Conservation (phyloP, 768 basidiomycete species). For the Trametes gibbosa region DNA sequence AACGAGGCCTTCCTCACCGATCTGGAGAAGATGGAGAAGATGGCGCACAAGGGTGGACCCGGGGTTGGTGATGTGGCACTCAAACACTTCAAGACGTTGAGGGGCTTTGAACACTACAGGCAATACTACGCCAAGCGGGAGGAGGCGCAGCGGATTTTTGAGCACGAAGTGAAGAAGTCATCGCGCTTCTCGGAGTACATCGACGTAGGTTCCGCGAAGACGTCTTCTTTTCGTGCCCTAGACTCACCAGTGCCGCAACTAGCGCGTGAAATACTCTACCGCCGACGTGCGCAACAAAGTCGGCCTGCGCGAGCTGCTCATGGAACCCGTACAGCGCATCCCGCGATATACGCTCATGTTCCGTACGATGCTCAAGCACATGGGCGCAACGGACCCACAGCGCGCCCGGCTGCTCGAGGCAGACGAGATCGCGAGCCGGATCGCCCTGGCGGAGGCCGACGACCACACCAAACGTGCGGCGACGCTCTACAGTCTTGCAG, state of each 20-base stretch:
- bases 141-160: constrained; percentile 87
- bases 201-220: constrained; percentile 55
- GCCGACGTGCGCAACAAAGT: constrained; percentile 75
- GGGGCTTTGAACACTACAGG: constrained; percentile 88
- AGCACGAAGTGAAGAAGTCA: constrained; percentile 74
- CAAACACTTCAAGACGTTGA: constrained; percentile 79
- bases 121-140: constrained; percentile 92
- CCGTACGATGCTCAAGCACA: constrained; percentile 88
- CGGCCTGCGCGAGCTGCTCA: constrained; percentile 85
- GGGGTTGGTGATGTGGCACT: constrained; percentile 84
- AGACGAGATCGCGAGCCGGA: constrained; percentile 83
- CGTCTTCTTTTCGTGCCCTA: not conserved
- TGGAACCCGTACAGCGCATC: constrained; percentile 96
- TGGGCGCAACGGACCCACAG: constrained; percentile 76
- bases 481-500: constrained; percentile 79
- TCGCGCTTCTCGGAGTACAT: constrained; percentile 84
- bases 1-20: constrained; percentile 85
- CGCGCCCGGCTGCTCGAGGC: constrained; percentile 78
- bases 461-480: constrained; percentile 88
- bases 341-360: constrained; percentile 93
- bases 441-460: constrained; percentile 89
- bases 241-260: constrained; percentile 6
- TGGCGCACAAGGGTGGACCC: constrained; percentile 51
- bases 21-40: constrained; percentile 65
- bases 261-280: constrained; percentile 87